Conservation (phyloP, 176 grass and related monocot genomes). For the Aegilops speltoides region DNA sequence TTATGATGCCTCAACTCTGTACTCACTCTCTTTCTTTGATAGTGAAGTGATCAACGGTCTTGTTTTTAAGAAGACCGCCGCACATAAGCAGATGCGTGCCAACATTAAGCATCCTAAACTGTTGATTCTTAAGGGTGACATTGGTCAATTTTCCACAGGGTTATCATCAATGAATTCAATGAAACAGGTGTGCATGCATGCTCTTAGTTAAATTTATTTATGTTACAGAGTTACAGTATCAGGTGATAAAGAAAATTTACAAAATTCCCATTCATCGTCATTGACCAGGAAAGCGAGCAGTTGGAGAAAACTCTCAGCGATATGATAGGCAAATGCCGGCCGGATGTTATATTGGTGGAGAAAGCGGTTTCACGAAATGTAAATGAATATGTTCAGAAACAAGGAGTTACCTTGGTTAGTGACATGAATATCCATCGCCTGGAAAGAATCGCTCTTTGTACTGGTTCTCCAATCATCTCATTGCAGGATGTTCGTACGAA, state of each 20-base stretch:
- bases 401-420: slow-evolving; percentile 72
- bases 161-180: slow-evolving; percentile 70
- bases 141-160: slow-evolving; percentile 48
- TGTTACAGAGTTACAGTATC: slow-evolving; percentile 1
- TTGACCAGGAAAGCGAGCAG: slow-evolving; percentile 75
- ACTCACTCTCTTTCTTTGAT: slow-evolving; percentile 38
- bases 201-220: slow-evolving; percentile 10
- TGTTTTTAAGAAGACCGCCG: slow-evolving; percentile 90
- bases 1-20: slow-evolving; percentile 6
- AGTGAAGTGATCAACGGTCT: slow-evolving; percentile 95
- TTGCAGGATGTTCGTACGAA: slow-evolving; percentile 59
- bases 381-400: slow-evolving; percentile 71
- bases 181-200: slow-evolving; percentile 56
- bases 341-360: slow-evolving; percentile 88
- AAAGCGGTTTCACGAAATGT: slow-evolving; percentile 78
- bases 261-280: slow-evolving; percentile 12
- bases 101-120: slow-evolving; percentile 57
- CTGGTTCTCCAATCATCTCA: slow-evolving; percentile 69
- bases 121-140: slow-evolving; percentile 54
- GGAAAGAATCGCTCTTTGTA: slow-evolving; percentile 84
- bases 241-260: slow-evolving; percentile 19
- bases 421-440: slow-evolving; percentile 85
- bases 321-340: slow-evolving; percentile 53
- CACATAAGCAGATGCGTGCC: slow-evolving; percentile 71
- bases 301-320: slow-evolving; percentile 67